These are phyloP conservation scores for Vigna radiata DNA, from an alignment of 306 rosid species.

Conservation along the genomic window DNA sequence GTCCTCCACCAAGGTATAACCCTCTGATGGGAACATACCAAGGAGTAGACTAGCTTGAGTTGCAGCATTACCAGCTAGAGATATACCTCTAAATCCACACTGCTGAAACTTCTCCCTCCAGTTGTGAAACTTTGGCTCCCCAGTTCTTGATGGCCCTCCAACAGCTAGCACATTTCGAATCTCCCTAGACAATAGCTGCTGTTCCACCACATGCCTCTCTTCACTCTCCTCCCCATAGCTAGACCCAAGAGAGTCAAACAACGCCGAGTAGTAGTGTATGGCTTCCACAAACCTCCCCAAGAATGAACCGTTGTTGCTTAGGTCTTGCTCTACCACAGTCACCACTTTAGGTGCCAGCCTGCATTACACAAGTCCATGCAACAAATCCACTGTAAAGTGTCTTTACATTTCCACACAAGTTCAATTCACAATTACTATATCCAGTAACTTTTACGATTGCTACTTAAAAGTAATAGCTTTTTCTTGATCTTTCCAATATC, in stretches of 20 bases:
- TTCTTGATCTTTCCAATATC: neutral
- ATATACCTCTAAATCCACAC: slow-evolving; percentile 81
- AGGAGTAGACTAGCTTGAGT: slow-evolving; percentile 88
- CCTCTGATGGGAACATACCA: slow-evolving; percentile 96
- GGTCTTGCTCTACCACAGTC: slow-evolving; percentile 96
- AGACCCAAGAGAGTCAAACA: slow-evolving; percentile 89
- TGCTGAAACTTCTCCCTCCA: slow-evolving; percentile 96
- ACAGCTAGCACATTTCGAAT: slow-evolving; percentile 88
- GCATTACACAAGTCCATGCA: slow-evolving; percentile 30
- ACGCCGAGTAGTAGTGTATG: slow-evolving; percentile 95
- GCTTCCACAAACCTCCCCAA: slow-evolving; percentile 98
- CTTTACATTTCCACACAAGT: neutral
- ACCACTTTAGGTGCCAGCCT: slow-evolving; percentile 97
- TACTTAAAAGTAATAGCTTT: neutral
- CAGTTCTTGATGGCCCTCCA: slow-evolving; percentile 90
- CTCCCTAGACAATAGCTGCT: slow-evolving; percentile 88
- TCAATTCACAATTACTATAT: neutral
- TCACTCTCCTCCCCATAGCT: slow-evolving; percentile 98
- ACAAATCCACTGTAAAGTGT: slow-evolving; percentile 6
- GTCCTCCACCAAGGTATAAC: slow-evolving; percentile 94
- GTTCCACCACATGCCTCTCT: slow-evolving; percentile 96
- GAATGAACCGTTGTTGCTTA: slow-evolving; percentile 90
- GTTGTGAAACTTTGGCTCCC: slow-evolving; percentile 85
- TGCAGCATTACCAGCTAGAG: slow-evolving; percentile 96
- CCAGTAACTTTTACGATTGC: neutral